A percentile compares a stretch with the other conserved stretches of the same genome.
phyloP scores from a whole-genome alignment of 768 basidiomycete species.

The Naematelia aurantialba region DNA sequence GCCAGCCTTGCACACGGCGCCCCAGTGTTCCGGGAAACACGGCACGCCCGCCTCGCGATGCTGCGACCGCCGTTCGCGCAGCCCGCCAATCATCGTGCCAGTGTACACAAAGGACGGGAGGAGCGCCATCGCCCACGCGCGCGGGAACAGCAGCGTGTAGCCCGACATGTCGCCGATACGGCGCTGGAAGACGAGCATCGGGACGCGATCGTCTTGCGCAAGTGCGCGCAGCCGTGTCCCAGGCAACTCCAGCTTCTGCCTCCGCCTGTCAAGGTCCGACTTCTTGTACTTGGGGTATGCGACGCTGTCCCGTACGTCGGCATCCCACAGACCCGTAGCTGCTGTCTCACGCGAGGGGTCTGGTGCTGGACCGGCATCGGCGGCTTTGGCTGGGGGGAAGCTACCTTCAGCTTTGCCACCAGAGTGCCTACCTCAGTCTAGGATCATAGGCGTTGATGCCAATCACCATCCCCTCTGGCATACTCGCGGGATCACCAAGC shows the following conservation, averaged over 20 bases:
- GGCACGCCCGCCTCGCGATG: slow-evolving; percentile 71
- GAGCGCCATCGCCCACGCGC: slow-evolving; percentile 89
- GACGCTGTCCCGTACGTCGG: slow-evolving; percentile 55
- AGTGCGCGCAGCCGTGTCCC: slow-evolving; percentile 66
- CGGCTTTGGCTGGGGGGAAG: slow-evolving; percentile 13
- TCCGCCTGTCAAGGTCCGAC: slow-evolving; percentile 78
- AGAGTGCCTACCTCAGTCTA: slow-evolving; percentile 65
- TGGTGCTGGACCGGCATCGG: too few species aligned
- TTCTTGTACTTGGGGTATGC: slow-evolving; percentile 73
- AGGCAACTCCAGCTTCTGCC: slow-evolving; percentile 73
- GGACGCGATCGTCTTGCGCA: slow-evolving; percentile 76
- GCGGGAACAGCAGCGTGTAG: slow-evolving; percentile 80
- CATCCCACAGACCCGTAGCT: slow-evolving; percentile 73
- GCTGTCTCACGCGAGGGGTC: slow-evolving; percentile 62
- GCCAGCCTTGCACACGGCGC: slow-evolving; percentile 58
- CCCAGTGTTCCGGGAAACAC: slow-evolving; percentile 80
- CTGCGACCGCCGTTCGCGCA: slow-evolving; percentile 75
- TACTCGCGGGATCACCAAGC: slow-evolving; percentile 54
- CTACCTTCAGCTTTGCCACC: too few species aligned
- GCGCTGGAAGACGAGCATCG: slow-evolving; percentile 75
- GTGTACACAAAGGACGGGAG: slow-evolving; percentile 75
- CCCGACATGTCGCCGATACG: slow-evolving; percentile 70
- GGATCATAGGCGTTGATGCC: slow-evolving; percentile 82
- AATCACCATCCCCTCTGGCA: slow-evolving; percentile 71
- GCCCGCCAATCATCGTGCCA: slow-evolving; percentile 77